A percentile compares a stretch with the other conserved stretches of the same genome.
Evolutionary conservation across 2,329 filamentous ascomycete species (phyloP).

Genomic region (Fusarium proliferatum): DNA sequence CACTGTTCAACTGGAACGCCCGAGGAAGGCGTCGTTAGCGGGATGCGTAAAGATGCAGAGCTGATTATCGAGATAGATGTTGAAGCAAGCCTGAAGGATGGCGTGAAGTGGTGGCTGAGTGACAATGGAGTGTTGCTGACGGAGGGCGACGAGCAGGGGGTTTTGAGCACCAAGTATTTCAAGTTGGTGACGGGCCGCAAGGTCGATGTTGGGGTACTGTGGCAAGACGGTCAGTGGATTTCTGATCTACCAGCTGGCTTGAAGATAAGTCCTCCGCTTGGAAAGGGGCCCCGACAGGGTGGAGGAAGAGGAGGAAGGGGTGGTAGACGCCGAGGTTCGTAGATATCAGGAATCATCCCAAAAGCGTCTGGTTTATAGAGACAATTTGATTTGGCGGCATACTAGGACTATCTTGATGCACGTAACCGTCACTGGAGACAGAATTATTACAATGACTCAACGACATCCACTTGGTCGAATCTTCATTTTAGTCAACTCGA

Average conservation of each 20-base stretch:
- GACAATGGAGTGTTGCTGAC: constrained; percentile 82
- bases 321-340: constrained; percentile 29
- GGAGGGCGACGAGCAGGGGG: constrained; percentile 66
- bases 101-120: constrained; percentile 80
- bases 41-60: constrained; percentile 83
- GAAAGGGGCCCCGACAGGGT: constrained; percentile 60
- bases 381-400: background rate
- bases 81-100: constrained; percentile 69
- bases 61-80: constrained; percentile 83
- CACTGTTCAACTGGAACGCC: constrained; percentile 86
- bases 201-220: constrained; percentile 71
- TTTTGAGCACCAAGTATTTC: constrained; percentile 76
- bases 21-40: constrained; percentile 72
- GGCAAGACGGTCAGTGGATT: constrained; percentile 75
- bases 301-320: constrained; percentile 52
- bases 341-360: background rate
- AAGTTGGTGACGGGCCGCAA: constrained; percentile 74
- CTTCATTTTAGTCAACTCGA: background rate
- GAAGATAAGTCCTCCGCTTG: constrained; percentile 58
- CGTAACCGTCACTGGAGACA: background rate
- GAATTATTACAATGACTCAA: background rate
- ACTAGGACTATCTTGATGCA: background rate
- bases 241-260: constrained; percentile 73
- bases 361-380: background rate
- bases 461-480: background rate